Percentiles rank a stretch among this genome's conserved stretches.
phyloP scores from a whole-genome alignment of 352 stramenopile genomes.

The Phytophthora macrochlamydospora region DNA sequence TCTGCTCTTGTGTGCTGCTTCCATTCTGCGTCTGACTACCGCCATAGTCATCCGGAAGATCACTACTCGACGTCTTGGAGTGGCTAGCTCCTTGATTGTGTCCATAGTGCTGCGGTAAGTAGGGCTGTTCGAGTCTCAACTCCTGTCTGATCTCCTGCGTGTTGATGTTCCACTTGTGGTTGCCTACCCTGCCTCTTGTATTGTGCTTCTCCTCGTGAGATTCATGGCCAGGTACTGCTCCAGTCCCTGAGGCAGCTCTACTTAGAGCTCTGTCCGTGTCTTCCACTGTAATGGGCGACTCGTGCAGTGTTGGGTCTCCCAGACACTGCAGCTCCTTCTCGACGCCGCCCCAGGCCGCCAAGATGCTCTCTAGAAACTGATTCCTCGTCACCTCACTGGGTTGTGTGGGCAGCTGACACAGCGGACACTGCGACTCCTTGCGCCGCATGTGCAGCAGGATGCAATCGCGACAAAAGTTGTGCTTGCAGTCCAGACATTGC shows the following conservation, averaged over 20 bases:
- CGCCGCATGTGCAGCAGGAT: constrained; percentile 70
- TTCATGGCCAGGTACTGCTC: neutral
- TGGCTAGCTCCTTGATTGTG: constrained; percentile 10
- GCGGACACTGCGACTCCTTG: constrained; percentile 66
- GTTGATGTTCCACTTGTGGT: constrained; percentile 78
- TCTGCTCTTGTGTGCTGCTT: neutral
- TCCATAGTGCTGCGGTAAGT: constrained; percentile 34
- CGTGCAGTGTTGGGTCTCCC: constrained; percentile 39
- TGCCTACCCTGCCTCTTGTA: constrained; percentile 48
- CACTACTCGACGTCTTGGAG: constrained; percentile 42
- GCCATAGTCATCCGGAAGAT: constrained; percentile 48
- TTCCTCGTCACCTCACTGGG: constrained; percentile 85
- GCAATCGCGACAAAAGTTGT: constrained; percentile 87
- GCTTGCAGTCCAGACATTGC: constrained; percentile 87
- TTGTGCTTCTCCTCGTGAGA: constrained; percentile 17
- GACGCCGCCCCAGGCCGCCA: constrained; percentile 77
- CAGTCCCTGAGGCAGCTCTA: constrained; percentile 18
- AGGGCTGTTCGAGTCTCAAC: constrained; percentile 35
- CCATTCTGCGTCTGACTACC: constrained; percentile 6
- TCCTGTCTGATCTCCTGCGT: constrained; percentile 65
- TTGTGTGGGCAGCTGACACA: constrained; percentile 72
- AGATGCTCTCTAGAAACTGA: constrained; percentile 86
- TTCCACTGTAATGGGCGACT: constrained; percentile 24
- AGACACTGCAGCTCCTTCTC: constrained; percentile 61
- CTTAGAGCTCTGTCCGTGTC: constrained; percentile 46